Conservation (phyloP, 495 filamentous ascomycete genomes). For the Penicillium crystallinum region DNA sequence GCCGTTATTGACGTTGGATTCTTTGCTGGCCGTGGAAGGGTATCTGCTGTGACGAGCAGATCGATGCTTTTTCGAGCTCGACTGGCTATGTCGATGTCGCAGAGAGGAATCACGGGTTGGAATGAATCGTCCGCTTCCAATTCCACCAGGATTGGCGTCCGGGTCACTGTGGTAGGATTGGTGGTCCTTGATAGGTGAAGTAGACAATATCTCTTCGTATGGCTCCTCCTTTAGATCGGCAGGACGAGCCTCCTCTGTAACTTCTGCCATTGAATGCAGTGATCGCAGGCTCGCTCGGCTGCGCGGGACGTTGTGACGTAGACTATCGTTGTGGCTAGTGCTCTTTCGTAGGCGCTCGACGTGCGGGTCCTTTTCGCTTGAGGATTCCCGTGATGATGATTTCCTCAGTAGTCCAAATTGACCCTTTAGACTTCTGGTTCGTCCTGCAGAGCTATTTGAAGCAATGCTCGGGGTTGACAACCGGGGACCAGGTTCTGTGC, state of each 20-base stretch:
- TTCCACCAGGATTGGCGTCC: constrained; percentile 37
- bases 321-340: constrained; percentile 34
- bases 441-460: constrained; percentile 35
- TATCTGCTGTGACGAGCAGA: constrained; percentile 38
- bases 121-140: constrained; percentile 50
- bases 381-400: constrained; percentile 34
- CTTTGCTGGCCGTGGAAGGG: constrained; percentile 36
- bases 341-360: constrained; percentile 33
- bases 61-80: constrained; percentile 30
- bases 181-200: constrained; percentile 25
- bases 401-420: constrained; percentile 31
- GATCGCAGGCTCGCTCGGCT: constrained; percentile 41
- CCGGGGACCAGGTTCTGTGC: constrained; percentile 37
- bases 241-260: constrained; percentile 34
- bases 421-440: constrained; percentile 35
- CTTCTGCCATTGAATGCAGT: constrained; percentile 42
- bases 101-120: constrained; percentile 65
- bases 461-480: constrained; percentile 37
- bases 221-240: constrained; percentile 18
- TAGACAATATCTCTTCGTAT: constrained; percentile 14
- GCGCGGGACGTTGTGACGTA: constrained; percentile 33
- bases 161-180: constrained; percentile 24
- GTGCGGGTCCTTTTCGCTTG: constrained; percentile 30
- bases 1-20: constrained; percentile 29
- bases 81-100: constrained; percentile 45